These are phyloP conservation scores for Herpetomonas tarakana DNA, from an alignment of 208 protist species.

Conservation along the genomic window DNA sequence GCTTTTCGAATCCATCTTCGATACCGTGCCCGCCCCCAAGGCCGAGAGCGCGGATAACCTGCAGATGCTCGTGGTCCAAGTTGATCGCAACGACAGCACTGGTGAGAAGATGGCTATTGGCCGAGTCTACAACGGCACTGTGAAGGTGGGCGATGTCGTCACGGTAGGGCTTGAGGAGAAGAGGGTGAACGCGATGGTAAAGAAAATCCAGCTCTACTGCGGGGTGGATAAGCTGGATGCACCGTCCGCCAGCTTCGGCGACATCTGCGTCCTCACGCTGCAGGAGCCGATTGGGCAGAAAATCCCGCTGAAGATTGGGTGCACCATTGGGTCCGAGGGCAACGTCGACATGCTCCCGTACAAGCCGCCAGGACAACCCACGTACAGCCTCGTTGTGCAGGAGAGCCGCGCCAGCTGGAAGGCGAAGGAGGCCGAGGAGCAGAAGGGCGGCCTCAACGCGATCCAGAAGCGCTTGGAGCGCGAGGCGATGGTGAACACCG, in stretches of 20 bases:
- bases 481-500: conserved; percentile 94
- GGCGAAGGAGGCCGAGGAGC: conserved; percentile 87
- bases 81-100: conserved; percentile 86
- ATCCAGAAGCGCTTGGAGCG: conserved; percentile 82
- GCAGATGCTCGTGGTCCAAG: conserved; percentile 94
- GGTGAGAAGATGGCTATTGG: conserved; percentile 91
- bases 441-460: conserved; percentile 51
- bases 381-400: conserved; percentile 90
- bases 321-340: conserved; percentile 73
- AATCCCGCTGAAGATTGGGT: conserved; percentile 87
- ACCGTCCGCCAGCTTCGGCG: conserved; percentile 66
- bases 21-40: conserved; percentile 73
- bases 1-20: conserved; percentile 94
- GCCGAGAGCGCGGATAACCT: conserved; percentile 49
- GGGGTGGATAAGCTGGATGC: conserved; percentile 78
- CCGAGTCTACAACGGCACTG: conserved; percentile 87
- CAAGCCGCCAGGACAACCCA: conserved; percentile 94
- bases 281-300: conserved; percentile 85
- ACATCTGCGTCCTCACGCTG: conserved; percentile 83
- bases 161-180: conserved; percentile 85
- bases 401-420: conserved; percentile 90
- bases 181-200: conserved; percentile 79
- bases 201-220: conserved; percentile 81
- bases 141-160: conserved; percentile 86
- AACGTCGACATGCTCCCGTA: conserved; percentile 77